Percentiles rank a stretch among this genome's conserved stretches.
These are phyloP conservation scores for Penicillium griseofulvum DNA, from an alignment of 2,329 filamentous ascomycete species.

Conservation along the genomic window DNA sequence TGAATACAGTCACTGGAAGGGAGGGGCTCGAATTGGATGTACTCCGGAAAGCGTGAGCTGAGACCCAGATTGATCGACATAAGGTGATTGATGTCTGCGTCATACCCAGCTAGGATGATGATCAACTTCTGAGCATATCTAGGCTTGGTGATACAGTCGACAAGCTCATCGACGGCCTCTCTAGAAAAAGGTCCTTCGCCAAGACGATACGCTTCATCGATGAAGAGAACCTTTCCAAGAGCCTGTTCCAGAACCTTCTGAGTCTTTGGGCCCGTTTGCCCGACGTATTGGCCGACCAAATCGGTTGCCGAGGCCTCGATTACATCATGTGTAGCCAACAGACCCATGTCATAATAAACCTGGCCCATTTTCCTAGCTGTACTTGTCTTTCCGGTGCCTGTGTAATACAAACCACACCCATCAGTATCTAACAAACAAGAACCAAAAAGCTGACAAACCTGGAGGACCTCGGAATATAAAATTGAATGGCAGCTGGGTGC, in stretches of 20 bases:
- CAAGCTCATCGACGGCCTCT: constrained; percentile 54
- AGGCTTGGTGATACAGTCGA: constrained; percentile 55
- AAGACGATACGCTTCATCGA: constrained; percentile 71
- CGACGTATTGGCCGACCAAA: constrained; percentile 65
- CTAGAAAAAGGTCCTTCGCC: constrained; percentile 57
- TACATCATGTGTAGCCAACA: constrained; percentile 60
- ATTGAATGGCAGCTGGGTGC: constrained; percentile 61
- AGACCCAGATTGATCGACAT: constrained; percentile 62
- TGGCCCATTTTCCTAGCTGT: constrained; percentile 73
- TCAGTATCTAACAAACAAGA: constrained; percentile 33
- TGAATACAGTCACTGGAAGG: constrained; percentile 44
- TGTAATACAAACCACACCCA: too few relatives aligned
- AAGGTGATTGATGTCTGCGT: constrained; percentile 62
- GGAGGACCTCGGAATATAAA: constrained; percentile 68
- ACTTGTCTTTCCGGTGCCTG: constrained; percentile 71
- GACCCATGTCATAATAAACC: constrained; percentile 71
- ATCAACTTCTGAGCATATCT: constrained; percentile 60
- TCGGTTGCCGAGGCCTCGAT: constrained; percentile 67
- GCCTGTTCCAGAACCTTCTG: constrained; percentile 59
- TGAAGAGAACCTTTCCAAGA: constrained; percentile 65
- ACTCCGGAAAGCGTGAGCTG: constrained; percentile 63
- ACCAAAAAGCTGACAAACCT: constrained; percentile 43
- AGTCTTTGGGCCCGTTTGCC: constrained; percentile 68
- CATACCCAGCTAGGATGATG: constrained; percentile 68
- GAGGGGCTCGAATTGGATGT: constrained; percentile 56